Evolutionary conservation across 345 rosid genomes (phyloP).

Genomic region (Arabidopsis arenosa): DNA sequence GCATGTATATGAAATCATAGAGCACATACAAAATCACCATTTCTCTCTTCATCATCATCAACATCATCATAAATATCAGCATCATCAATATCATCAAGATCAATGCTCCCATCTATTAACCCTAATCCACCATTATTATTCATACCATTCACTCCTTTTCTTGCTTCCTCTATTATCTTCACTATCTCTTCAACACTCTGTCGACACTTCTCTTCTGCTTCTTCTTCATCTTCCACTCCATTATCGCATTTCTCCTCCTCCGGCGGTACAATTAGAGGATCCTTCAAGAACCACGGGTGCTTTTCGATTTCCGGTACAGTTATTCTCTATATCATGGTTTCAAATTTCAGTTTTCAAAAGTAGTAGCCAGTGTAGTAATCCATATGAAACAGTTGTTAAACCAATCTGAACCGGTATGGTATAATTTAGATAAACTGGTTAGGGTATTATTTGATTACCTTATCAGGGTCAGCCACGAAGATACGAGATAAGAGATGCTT

Average conservation of each 20-base stretch:
- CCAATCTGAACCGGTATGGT: not conserved
- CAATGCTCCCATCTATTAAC: constrained; percentile 70
- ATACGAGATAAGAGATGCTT: constrained; percentile 78
- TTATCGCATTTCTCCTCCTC: constrained; percentile 50
- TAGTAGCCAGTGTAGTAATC: not conserved
- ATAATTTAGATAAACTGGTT: not conserved
- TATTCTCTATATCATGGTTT: constrained; percentile 60
- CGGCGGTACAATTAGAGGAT: constrained; percentile 47
- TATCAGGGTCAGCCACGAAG: constrained; percentile 81
- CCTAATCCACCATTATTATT: constrained; percentile 48
- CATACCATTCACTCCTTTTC: constrained; percentile 53
- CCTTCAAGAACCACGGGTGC: constrained; percentile 73
- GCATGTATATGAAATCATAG: constrained; percentile 46
- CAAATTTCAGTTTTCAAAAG: not conserved
- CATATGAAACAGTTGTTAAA: not conserved
- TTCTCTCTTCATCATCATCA: constrained; percentile 58
- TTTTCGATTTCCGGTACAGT: constrained; percentile 66
- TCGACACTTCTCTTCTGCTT: constrained; percentile 47
- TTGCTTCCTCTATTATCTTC: constrained; percentile 74
- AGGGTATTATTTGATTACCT: constrained; percentile 48
- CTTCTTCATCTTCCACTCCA: constrained; percentile 24
- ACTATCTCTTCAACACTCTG: constrained; percentile 74
- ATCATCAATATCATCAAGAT: constrained; percentile 74
- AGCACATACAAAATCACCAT: constrained; percentile 89
- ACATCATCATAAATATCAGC: constrained; percentile 60